Percentiles rank a stretch among this genome's conserved stretches.
Evolutionary conservation across 2,329 filamentous ascomycete genomes (phyloP).

Genomic region (Neonectria punicea): DNA sequence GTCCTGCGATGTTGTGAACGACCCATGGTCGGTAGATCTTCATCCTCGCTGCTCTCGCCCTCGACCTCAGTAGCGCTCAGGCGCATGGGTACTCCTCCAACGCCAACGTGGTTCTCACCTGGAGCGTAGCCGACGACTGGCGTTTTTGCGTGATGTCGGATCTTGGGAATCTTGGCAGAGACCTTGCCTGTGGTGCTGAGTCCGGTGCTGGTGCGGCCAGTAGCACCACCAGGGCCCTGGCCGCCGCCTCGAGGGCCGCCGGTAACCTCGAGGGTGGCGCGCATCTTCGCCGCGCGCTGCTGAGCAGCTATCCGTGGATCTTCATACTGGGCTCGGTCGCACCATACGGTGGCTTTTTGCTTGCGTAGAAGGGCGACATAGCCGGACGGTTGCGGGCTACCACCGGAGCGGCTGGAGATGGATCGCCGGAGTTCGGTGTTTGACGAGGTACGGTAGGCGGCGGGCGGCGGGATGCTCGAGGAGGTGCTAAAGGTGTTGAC

Average conservation of each 20-base stretch:
- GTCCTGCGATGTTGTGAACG: conserved; percentile 74
- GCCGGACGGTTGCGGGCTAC: conserved; percentile 69
- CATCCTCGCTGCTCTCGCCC: conserved; percentile 84
- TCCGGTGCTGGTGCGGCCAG: conserved; percentile 69
- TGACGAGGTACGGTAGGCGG: conserved; percentile 66
- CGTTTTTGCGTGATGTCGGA: conserved; percentile 85
- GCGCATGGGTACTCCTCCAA: conserved; percentile 86
- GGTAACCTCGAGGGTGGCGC: conserved; percentile 85
- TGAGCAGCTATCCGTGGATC: conserved; percentile 86
- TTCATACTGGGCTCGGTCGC: conserved; percentile 91
- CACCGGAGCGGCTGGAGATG: conserved; percentile 80
- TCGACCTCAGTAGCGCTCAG: conserved; percentile 96
- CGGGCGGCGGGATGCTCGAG: conserved; percentile 72
- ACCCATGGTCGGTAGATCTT: conserved; percentile 62
- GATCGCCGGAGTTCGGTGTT: conserved; percentile 75
- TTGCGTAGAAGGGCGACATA: conserved; percentile 97
- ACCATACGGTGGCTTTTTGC: conserved; percentile 99
- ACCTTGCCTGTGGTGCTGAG: conserved; percentile 72
- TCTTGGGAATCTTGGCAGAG: conserved; percentile 90
- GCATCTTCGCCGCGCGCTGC: conserved; percentile 86
- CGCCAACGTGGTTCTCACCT: conserved; percentile 77
- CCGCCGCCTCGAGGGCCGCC: conserved; percentile 66
- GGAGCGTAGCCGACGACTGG: conserved; percentile 83
- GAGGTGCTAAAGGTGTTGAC: conserved; percentile 76
- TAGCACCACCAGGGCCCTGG: conserved; percentile 48